Evolutionary conservation across 331 rosid species (phyloP), one percentile per base, ranked within the genome.

Genomic region (Pyracantha coccinea): DNA sequence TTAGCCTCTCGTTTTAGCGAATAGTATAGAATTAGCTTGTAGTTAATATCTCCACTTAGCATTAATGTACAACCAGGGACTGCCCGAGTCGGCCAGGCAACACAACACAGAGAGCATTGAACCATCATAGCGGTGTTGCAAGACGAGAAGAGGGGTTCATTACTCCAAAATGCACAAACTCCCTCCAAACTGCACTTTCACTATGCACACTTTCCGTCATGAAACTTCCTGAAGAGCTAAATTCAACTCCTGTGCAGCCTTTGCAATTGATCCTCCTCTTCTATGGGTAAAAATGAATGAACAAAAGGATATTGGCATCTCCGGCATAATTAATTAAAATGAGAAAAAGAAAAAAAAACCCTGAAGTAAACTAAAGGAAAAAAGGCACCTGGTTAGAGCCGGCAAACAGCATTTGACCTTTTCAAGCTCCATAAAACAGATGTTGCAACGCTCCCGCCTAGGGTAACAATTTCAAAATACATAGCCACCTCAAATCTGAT

Each of bases 371-470:
- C 45, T 57, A 29, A 62, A 65, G 45, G 14, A 59, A 59, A 59
- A 23, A 5, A 35, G 45, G 64, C 79, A 91, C 99, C 99, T 92
- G 54, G 82, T 74, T 65, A 94, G 89, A 71, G 87, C 83, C 45
- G 93, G 89, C 67, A 94, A 72, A 79, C 84, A 73, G 75, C 80
- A 71, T 82, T 90, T 90, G 57, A 92, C 91, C 79, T 92, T 92
- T 84, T 94, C 97, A 65, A 94, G 97, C 88, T 94, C 97, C 75
- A 89, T 55, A 84, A 86, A 94, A 90, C 99, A 94, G 41, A 80
- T 65, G 81, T 92, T 94, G 86, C 96, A 94, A 17, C 99, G 97
- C 79, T 90, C 99, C 84, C 92, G 83, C 87, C 99, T 94, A 86
- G 68, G 50, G 14, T 4, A 61, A 29, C 47, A 84, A 69, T 72